Percentiles rank a stretch among this genome's conserved stretches.
Evolutionary conservation across 2,329 filamentous ascomycete species (phyloP).

Genomic region (Tolypocladium amazonense): DNA sequence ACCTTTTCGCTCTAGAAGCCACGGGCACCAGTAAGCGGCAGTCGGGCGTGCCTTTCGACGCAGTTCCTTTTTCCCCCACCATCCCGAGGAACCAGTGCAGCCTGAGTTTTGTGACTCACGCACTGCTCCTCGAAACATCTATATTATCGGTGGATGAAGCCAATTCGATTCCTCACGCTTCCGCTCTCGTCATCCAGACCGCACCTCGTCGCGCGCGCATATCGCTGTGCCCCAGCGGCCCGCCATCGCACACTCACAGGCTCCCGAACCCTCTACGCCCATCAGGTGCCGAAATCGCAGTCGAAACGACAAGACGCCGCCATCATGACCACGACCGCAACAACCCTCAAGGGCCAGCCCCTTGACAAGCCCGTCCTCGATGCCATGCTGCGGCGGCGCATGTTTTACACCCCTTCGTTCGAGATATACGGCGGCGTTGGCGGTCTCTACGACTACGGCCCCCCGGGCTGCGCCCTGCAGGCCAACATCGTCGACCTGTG

Average conservation of each 20-base stretch:
- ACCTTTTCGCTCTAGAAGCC: neutral
- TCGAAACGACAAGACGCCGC: constrained; percentile 9
- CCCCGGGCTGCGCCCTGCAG: constrained; percentile 76
- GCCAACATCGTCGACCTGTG: constrained; percentile 81
- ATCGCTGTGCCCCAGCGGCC: constrained; percentile 9
- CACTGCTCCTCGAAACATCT: constrained; percentile 7
- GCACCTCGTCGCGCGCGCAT: constrained; percentile 3
- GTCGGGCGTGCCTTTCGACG: neutral
- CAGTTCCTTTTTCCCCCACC: constrained; percentile 1
- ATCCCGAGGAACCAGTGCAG: constrained; percentile 7
- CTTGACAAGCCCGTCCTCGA: constrained; percentile 78
- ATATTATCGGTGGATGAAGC: constrained; percentile 15
- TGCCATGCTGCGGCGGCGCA: constrained; percentile 72
- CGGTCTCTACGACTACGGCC: constrained; percentile 89
- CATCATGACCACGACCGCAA: constrained; percentile 43
- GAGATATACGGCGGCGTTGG: constrained; percentile 88
- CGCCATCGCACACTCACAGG: constrained; percentile 17
- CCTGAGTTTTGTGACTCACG: constrained; percentile 16
- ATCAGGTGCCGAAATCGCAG: constrained; percentile 15
- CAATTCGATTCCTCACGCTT: constrained; percentile 9
- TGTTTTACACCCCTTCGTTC: constrained; percentile 93
- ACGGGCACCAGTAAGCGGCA: neutral
- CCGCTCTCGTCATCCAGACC: constrained; percentile 4
- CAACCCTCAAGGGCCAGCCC: constrained; percentile 80
- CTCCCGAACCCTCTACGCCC: constrained; percentile 17